Conservation (phyloP, 2,329 filamentous ascomycete species). For the Clonostachys sp. region DNA sequence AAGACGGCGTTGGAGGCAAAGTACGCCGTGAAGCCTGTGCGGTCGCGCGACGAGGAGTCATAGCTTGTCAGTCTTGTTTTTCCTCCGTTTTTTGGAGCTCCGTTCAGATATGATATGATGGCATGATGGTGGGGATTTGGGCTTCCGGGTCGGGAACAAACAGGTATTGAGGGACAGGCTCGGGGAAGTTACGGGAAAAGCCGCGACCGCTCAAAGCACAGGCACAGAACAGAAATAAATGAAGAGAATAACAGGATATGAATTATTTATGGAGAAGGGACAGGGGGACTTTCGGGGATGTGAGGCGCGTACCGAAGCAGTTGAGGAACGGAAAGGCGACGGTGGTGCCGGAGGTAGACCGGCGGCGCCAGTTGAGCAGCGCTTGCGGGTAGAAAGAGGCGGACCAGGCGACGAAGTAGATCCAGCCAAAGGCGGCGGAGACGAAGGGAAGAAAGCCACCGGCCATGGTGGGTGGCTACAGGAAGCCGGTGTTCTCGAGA, state of each 20-base stretch:
- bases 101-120: background rate
- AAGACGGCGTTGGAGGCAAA: conserved; percentile 70
- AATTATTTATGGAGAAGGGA: conserved; percentile 1
- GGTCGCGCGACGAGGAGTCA: background rate
- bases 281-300: background rate
- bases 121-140: background rate
- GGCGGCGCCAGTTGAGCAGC: conserved; percentile 71
- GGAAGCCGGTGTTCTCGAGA: background rate
- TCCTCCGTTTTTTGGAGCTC: background rate
- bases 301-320: conserved; percentile 39
- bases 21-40: conserved; percentile 67
- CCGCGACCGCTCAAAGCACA: no score
- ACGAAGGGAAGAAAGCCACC: conserved; percentile 38
- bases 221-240: no score
- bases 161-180: background rate
- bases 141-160: conserved; percentile 3
- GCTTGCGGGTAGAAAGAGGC: conserved; percentile 91
- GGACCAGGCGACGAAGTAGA: conserved; percentile 76
- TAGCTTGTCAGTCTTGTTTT: background rate
- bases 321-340: conserved; percentile 85
- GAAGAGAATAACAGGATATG: background rate
- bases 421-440: conserved; percentile 65
- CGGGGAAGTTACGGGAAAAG: background rate
- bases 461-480: background rate
- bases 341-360: conserved; percentile 76